Conservation (phyloP, 441 rosid species). For the Pelargonium australe region DNA sequence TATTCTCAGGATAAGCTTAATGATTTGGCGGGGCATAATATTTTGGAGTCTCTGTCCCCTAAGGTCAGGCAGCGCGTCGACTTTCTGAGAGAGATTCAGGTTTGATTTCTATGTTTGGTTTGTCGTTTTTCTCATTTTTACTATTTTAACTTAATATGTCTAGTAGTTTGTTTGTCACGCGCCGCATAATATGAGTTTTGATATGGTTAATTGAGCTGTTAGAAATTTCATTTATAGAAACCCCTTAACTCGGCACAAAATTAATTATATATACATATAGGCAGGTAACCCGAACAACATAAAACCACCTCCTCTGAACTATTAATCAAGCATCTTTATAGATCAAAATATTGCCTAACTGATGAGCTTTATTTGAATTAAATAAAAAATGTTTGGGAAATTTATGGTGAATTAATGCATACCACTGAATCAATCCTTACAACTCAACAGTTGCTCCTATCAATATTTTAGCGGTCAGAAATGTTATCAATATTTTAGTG, state of each 20-base stretch:
- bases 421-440: not conserved
- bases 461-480: not conserved
- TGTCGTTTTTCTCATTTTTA: not conserved
- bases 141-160: not conserved
- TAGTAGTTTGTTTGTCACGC: not conserved
- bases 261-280: not conserved
- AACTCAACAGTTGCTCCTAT: not conserved
- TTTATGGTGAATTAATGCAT: not conserved
- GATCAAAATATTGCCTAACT: too few relatives aligned
- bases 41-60: constrained; percentile 50
- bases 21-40: constrained; percentile 62
- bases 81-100: constrained; percentile 81
- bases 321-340: not conserved
- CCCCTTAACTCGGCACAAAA: not conserved
- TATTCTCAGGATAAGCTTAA: constrained; percentile 56
- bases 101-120: not conserved
- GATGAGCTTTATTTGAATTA: not conserved
- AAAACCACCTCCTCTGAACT: not conserved
- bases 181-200: too few relatives aligned
- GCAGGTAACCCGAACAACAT: too few relatives aligned
- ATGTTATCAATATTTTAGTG: not conserved
- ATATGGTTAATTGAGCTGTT: not conserved
- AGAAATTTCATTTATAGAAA: not conserved
- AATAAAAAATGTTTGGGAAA: not conserved
- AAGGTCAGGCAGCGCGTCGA: constrained; percentile 69